Conservation (phyloP, 805 yeast species). For the Spathaspora hagerdaliae region DNA sequence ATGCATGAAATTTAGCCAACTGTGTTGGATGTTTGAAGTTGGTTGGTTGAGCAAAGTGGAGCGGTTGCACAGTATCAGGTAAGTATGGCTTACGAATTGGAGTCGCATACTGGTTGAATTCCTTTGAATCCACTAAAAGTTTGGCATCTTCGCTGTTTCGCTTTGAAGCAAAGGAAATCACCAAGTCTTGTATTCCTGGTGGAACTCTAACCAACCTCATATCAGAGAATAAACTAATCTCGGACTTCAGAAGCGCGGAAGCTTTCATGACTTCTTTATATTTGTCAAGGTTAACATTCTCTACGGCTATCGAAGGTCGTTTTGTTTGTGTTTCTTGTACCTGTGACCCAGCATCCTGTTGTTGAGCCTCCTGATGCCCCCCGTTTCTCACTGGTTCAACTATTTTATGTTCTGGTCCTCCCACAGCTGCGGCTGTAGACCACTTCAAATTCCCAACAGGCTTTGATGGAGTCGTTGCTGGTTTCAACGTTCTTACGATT, state of each 20-base stretch:
- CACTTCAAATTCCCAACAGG: conserved; percentile 55
- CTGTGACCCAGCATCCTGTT: not conserved
- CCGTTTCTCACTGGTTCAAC: conserved; percentile 3
- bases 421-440: conserved; percentile 50
- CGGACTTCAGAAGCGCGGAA: conserved; percentile 27
- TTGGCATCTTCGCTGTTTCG: conserved; percentile 22
- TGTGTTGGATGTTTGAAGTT: conserved; percentile 32
- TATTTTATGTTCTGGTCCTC: conserved; percentile 5
- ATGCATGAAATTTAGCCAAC: conserved; percentile 30
- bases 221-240: conserved; percentile 33
- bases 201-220: conserved; percentile 30
- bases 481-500: conserved; percentile 44
- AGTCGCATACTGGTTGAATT: conserved; percentile 21
- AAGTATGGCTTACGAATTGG: conserved; percentile 33
- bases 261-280: conserved; percentile 26
- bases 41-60: conserved; percentile 6
- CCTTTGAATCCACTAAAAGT: conserved; percentile 18
- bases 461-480: conserved; percentile 52
- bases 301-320: not conserved
- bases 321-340: not conserved
- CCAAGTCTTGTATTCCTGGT: conserved; percentile 41
- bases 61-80: conserved; percentile 21
- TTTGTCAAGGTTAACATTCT: conserved; percentile 2
- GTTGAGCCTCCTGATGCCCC: not conserved
- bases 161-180: conserved; percentile 34